phyloP scores from a whole-genome alignment of 768 basidiomycete species.

The Macrocybe gigantea region DNA sequence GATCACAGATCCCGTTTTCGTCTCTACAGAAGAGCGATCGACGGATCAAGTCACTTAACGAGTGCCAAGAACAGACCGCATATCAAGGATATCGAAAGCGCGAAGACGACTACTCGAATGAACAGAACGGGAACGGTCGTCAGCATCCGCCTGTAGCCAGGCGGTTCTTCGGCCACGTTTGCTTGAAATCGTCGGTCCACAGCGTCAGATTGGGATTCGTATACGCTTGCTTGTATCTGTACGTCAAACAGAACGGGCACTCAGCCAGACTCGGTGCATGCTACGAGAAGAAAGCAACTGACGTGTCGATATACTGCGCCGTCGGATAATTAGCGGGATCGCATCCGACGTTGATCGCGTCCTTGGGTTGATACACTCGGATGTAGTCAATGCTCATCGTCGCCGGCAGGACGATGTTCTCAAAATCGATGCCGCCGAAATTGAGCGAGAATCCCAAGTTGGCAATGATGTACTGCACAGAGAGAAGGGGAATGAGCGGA shows the following conservation, averaged over 20 bases:
- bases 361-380: slow-evolving; percentile 61
- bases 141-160: slow-evolving; percentile 15
- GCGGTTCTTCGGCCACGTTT: slow-evolving; percentile 34
- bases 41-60: no score
- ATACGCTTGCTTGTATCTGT: slow-evolving; percentile 32
- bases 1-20: no score
- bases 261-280: no score
- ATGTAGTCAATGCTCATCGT: slow-evolving; percentile 78
- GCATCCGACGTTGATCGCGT: slow-evolving; percentile 51
- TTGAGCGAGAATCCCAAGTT: slow-evolving; percentile 66
- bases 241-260: no score
- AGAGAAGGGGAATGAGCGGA: background rate
- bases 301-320: slow-evolving; percentile 66
- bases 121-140: slow-evolving; percentile 8
- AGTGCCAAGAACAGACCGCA: background rate
- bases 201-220: slow-evolving; percentile 36
- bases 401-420: slow-evolving; percentile 45
- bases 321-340: slow-evolving; percentile 77
- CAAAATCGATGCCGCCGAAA: slow-evolving; percentile 63
- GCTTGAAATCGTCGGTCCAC: slow-evolving; percentile 28
- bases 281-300: slow-evolving; percentile 16
- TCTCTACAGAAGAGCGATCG: no score
- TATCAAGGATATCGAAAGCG: background rate
- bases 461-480: slow-evolving; percentile 54
- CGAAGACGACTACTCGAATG: background rate